Conservation (phyloP, 2,329 filamentous ascomycete genomes). For the Dactylellina drechsleri region DNA sequence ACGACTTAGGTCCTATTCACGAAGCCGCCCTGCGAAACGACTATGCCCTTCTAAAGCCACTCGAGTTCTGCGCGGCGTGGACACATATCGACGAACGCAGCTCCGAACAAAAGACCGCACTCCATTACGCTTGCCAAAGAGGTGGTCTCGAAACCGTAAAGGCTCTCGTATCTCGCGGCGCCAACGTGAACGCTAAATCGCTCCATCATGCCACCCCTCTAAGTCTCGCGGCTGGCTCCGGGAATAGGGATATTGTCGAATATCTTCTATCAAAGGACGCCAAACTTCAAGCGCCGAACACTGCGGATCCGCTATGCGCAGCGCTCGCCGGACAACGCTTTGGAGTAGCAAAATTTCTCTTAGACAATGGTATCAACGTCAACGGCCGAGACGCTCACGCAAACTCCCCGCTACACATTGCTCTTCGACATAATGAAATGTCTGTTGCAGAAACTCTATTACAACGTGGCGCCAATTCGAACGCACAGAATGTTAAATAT, state of each 20-base stretch:
- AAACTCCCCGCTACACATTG: slow-evolving; percentile 28
- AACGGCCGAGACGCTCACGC: slow-evolving; percentile 16
- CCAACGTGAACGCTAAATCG: slow-evolving; percentile 27
- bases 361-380: slow-evolving; percentile 10
- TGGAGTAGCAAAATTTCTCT: slow-evolving; percentile 27
- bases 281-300: neutral
- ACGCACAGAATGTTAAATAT: slow-evolving; percentile 22
- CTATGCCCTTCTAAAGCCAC: slow-evolving; percentile 30
- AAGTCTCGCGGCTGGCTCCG: slow-evolving; percentile 31
- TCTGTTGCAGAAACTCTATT: slow-evolving; percentile 27
- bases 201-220: slow-evolving; percentile 34
- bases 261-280: slow-evolving; percentile 25
- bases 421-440: slow-evolving; percentile 25
- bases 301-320: slow-evolving; percentile 31
- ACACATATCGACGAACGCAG: slow-evolving; percentile 46
- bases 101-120: slow-evolving; percentile 41
- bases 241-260: slow-evolving; percentile 37
- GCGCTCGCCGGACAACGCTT: slow-evolving; percentile 27
- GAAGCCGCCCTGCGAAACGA: slow-evolving; percentile 52
- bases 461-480: slow-evolving; percentile 23
- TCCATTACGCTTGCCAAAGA: slow-evolving; percentile 51
- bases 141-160: slow-evolving; percentile 43
- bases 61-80: slow-evolving; percentile 24
- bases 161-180: slow-evolving; percentile 23
- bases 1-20: slow-evolving; percentile 44